phyloP scores from a whole-genome alignment of 2,329 filamentous ascomycete genomes.

The Trichoderma cornu-damae region DNA sequence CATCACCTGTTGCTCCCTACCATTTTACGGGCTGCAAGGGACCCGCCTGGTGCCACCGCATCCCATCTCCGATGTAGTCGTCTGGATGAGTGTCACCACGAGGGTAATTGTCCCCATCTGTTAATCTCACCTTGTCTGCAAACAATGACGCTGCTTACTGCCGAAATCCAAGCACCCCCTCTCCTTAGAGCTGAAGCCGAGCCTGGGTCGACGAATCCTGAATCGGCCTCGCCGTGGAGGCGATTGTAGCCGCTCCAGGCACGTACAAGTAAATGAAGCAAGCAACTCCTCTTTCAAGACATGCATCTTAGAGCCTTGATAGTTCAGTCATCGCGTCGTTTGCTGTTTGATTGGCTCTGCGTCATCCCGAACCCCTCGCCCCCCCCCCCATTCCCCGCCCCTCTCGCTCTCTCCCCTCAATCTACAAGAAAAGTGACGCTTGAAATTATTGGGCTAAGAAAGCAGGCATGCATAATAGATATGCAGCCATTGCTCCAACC shows the following conservation, averaged over 20 bases:
- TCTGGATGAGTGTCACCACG: slow-evolving; percentile 7
- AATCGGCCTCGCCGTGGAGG: background rate
- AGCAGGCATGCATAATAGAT: slow-evolving; percentile 5
- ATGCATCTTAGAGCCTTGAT: background rate
- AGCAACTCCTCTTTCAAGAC: background rate
- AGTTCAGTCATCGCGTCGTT: slow-evolving; percentile 13
- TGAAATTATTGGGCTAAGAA: slow-evolving; percentile 6
- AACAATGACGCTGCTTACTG: too few relatives aligned
- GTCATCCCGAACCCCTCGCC: slow-evolving; percentile 16
- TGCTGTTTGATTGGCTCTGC: slow-evolving; percentile 13
- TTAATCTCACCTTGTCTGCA: background rate
- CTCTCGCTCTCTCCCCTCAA: too few relatives aligned
- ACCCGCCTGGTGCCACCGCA: slow-evolving; percentile 6
- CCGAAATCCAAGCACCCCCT: background rate
- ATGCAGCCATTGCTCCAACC: slow-evolving; percentile 6
- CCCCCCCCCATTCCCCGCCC: too few relatives aligned
- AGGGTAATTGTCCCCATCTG: background rate
- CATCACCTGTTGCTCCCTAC: slow-evolving; percentile 2
- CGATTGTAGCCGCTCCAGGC: background rate
- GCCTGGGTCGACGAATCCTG: background rate
- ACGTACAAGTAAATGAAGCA: background rate
- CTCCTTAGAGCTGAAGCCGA: background rate
- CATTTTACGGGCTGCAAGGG: slow-evolving; percentile 14
- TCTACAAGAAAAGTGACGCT: background rate
- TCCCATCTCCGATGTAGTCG: slow-evolving; percentile 13